Evolutionary conservation across 768 basidiomycete genomes (phyloP).

Genomic region (Antrodiella citrinella): DNA sequence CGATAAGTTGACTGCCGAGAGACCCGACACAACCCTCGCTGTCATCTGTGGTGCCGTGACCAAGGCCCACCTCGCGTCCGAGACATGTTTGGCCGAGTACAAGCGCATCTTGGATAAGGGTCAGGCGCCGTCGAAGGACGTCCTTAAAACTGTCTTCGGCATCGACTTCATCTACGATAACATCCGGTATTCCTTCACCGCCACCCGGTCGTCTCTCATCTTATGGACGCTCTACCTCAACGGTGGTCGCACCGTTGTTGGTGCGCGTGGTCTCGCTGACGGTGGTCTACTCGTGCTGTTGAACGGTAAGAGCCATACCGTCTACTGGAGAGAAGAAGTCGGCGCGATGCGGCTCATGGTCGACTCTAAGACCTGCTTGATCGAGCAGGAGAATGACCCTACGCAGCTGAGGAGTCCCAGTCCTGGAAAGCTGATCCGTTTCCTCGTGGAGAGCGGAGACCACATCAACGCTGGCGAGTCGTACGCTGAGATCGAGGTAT

Average conservation of each 20-base stretch:
- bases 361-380: constrained; percentile 95
- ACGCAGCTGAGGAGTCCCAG: constrained; percentile 94
- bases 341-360: constrained; percentile 89
- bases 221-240: constrained; percentile 95
- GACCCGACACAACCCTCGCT: constrained; percentile 87
- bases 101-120: constrained; percentile 95
- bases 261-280: constrained; percentile 87
- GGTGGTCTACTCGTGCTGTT: constrained; percentile 89
- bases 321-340: constrained; percentile 98
- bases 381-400: constrained; percentile 99
- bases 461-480: constrained; percentile 95
- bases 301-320: constrained; percentile 91
- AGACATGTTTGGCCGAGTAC: constrained; percentile 88
- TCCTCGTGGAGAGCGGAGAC: constrained; percentile 93
- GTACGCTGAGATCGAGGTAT: constrained; percentile 95
- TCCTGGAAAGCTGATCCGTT: constrained; percentile 93
- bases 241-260: constrained; percentile 88
- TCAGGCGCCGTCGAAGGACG: constrained; percentile 91
- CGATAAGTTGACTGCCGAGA: constrained; percentile 93
- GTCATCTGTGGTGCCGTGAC: constrained; percentile 95
- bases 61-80: constrained; percentile 86
- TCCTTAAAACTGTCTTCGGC: constrained; percentile 92
- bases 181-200: constrained; percentile 91
- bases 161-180: constrained; percentile 98
- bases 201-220: constrained; percentile 80